Base-by-base conservation (phyloP, 2,329 filamentous ascomycete species). In the Pseudocercospora musae region DNA sequence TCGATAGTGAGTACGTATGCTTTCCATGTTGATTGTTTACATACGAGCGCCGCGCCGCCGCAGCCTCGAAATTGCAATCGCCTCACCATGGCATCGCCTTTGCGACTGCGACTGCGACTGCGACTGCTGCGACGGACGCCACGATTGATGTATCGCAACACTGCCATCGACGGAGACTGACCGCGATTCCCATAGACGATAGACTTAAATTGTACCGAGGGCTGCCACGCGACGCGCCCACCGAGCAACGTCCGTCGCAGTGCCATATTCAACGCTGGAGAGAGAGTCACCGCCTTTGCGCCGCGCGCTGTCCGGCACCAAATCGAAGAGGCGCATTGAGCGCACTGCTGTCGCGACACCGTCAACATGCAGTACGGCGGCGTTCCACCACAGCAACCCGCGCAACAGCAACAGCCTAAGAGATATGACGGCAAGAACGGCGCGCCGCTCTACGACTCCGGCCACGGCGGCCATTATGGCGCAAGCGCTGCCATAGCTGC, bases 401-500 rank as follows among this genome's bases (percentile, higher is more conserved):
- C 74, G 73, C 68, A 69, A 59, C 62, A 67, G 70, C 56, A 75
- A 68, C 58, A 77, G 73, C 61, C 79, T 66, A 72, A 78, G 77
- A 68, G 68, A 64, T 83, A 83, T 64, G 81, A 83, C 64, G 81
- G 81, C 40, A 76, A 78, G 71, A 78, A 81, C 64, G 80, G 80
- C 53, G 78, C 79, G 63, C 80, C 79, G 37, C 65, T 78, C 62
- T 83, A 83, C 68, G 79, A 82, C 66, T 67, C 77, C 6, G 65
- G 66, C 25, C 77, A 79, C 67, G 79, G 80, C 48, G 81, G 81
- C 54, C 81, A 83, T 69, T 83, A 82, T 72, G 81, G 81, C 33
- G 73, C 67, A n/a, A 71, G 70, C 49, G 70, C 81, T 73, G 77
- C 95, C 90, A 89, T 97, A 70, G 91, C 93, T 54, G 87, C 89